Evolutionary conservation across 306 rosid genomes (phyloP).

Genomic region (Corylus avellana): DNA sequence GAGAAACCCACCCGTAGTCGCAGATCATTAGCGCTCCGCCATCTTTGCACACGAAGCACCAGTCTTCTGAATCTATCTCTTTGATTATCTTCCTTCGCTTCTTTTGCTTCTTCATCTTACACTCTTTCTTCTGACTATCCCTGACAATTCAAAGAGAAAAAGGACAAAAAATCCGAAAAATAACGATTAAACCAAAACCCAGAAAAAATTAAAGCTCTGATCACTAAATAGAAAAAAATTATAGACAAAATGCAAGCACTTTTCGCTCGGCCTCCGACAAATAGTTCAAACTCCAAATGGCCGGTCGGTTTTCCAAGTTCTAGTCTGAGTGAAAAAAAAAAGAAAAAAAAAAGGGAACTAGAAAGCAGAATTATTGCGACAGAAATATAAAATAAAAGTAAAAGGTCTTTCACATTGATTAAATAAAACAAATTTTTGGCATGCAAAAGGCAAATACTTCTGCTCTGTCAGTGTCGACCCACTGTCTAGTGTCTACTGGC

Average conservation of each 20-base stretch:
- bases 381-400: no score
- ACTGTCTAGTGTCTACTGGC: no score
- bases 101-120: neutral
- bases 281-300: no score
- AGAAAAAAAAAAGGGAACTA: no score
- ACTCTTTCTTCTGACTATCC: neutral
- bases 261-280: neutral
- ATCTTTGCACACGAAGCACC: constrained; percentile 51
- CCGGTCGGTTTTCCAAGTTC: neutral
- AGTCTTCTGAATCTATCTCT: constrained; percentile 23
- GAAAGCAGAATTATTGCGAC: no score
- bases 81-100: neutral
- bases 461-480: no score
- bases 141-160: neutral
- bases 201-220: neutral
- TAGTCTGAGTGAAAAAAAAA: neutral
- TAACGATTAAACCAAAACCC: neutral
- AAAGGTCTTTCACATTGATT: no score
- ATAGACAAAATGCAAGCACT: neutral
- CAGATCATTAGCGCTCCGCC: constrained; percentile 46
- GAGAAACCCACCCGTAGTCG: constrained; percentile 28
- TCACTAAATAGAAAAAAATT: neutral
- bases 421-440: no score
- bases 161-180: neutral
- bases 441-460: no score